Evolutionary conservation across 331 rosid genomes (phyloP).

Genomic region (Malus hybrid): DNA sequence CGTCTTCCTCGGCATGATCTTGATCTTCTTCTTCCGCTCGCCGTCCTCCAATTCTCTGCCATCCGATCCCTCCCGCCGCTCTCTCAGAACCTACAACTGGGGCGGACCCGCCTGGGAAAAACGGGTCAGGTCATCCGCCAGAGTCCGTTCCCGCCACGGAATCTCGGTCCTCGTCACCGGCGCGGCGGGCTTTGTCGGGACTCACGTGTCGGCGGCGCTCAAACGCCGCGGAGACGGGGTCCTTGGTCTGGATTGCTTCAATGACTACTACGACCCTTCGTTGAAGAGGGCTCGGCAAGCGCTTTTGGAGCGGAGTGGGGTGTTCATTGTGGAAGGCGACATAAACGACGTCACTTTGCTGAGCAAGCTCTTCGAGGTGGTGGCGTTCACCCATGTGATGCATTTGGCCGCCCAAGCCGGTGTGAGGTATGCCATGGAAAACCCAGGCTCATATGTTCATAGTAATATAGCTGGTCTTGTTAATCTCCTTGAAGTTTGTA

Average conservation of each 20-base stretch:
- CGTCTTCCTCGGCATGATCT: conserved; percentile 53
- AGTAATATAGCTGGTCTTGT: conserved; percentile 83
- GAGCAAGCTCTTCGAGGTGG: conserved; percentile 68
- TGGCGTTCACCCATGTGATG: conserved; percentile 73
- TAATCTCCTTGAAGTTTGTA: conserved; percentile 69
- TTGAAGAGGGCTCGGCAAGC: conserved; percentile 68
- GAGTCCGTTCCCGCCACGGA: conserved; percentile 46
- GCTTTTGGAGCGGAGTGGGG: conserved; percentile 56
- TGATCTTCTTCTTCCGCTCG: conserved; percentile 60
- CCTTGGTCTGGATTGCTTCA: conserved; percentile 56
- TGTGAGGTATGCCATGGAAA: conserved; percentile 87
- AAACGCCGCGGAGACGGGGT: conserved; percentile 78
- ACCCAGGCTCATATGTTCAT: conserved; percentile 77
- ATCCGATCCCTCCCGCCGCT: conserved; percentile 57
- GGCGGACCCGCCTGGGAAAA: conserved; percentile 86
- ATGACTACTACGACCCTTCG: conserved; percentile 68
- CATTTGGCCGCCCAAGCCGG: conserved; percentile 91
- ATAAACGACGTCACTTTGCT: conserved; percentile 53
- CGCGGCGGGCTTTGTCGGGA: conserved; percentile 74
- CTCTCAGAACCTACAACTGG: conserved; percentile 52
- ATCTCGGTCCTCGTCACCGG: conserved; percentile 65
- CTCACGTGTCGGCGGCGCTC: conserved; percentile 66
- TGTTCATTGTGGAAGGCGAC: conserved; percentile 71
- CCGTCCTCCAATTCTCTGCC: conserved; percentile 32
- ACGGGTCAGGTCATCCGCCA: conserved; percentile 50